Evolutionary conservation across 2,329 filamentous ascomycete species (phyloP), one percentile per base, ranked within the genome.

Genomic region (Phialocephala sp.): DNA sequence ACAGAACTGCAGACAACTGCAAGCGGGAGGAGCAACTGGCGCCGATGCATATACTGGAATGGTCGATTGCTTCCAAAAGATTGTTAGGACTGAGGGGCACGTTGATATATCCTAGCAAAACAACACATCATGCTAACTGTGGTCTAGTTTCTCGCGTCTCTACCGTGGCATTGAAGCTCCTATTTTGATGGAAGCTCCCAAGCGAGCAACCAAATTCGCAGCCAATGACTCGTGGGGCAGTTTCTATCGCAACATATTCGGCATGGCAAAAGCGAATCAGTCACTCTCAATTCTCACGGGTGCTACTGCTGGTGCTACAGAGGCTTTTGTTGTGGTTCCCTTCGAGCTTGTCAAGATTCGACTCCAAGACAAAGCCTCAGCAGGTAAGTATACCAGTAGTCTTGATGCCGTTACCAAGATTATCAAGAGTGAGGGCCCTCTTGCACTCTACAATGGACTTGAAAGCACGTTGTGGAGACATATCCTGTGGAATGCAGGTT

Each of bases 331-430:
- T 72, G 95, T 99, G 67, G 95, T 99, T 37, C 95, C 95, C 59
- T 99, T 99, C 79, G 95, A 97, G 84, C 88, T 97, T 66, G 91
- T 99, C 85, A 99, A 99, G 87, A 99, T 99, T 77, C 90, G 95
- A 72, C 86, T 99, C 56, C 95, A 99, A 80, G 95, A 99, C 83
- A 93, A 92, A 81, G 93, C 94, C 18, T 95, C 93, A 59, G 93
- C 94, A 50, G 88, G 91, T 77, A 97, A 92, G 79, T 95, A 95
- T 83, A 91, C 83, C 70, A 91, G 92, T 79, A 91, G 92, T 85
- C 73, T 94, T 41, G 92, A 96, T 80, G 91, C 90, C 68, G 87
- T 95, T 35, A 79, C 83, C 73, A 94, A 95, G 87, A 97, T 93
- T 47, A 84, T 97, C 73, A 87, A 87, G 77, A 84, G 89, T 67